These are phyloP conservation scores for Microthlaspi erraticum DNA, from an alignment of 345 rosid genomes.

Conservation along the genomic window DNA sequence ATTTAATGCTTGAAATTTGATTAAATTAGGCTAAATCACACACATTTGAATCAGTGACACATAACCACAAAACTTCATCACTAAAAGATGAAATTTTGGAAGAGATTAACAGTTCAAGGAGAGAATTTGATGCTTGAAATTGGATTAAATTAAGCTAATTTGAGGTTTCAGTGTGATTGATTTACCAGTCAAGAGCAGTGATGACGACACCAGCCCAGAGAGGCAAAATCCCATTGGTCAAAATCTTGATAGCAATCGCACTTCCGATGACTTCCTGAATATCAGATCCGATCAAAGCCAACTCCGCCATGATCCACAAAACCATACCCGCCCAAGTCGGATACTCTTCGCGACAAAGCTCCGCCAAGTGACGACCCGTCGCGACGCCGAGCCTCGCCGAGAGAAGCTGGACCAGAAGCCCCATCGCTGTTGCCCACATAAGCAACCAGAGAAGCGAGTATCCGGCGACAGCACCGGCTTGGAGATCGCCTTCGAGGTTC, in stretches of 20 bases:
- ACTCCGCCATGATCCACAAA: constrained; percentile 91
- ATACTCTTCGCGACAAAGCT: constrained; percentile 89
- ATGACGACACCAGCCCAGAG: constrained; percentile 90
- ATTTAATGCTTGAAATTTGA: not conserved
- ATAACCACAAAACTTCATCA: not conserved
- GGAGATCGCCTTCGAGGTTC: constrained; percentile 94
- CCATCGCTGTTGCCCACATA: constrained; percentile 96
- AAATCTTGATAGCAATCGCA: constrained; percentile 85
- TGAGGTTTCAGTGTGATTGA: not conserved
- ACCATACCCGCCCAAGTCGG: constrained; percentile 79
- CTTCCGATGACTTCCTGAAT: constrained; percentile 96
- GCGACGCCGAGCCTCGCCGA: constrained; percentile 93
- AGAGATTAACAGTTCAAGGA: not conserved
- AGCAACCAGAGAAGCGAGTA: constrained; percentile 90
- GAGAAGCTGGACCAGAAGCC: constrained; percentile 83
- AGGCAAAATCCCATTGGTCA: constrained; percentile 80
- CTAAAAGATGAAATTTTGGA: not conserved
- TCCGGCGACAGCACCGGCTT: constrained; percentile 94
- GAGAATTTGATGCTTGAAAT: not conserved
- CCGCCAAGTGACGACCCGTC: constrained; percentile 90
- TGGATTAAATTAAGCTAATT: not conserved
- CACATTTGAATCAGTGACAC: constrained; percentile 22
- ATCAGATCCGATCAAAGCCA: constrained; percentile 92
- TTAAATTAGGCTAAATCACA: constrained; percentile 13
- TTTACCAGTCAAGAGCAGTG: constrained; percentile 86